phyloP scores from a whole-genome alignment of 2,329 filamentous ascomycete genomes.

The Fusarium nurragi region DNA sequence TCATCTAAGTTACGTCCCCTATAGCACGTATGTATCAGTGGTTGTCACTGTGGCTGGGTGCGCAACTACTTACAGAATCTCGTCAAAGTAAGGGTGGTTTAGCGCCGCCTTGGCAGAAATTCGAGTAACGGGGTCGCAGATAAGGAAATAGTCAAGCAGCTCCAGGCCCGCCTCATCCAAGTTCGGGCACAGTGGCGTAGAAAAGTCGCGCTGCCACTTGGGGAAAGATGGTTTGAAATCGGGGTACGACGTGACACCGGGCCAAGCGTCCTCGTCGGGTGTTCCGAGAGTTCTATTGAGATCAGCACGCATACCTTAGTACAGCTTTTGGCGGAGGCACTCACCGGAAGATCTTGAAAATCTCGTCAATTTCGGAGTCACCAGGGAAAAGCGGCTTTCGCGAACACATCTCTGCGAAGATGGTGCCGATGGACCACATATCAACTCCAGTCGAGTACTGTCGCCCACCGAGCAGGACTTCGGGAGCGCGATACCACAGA shows the following conservation, averaged over 20 bases:
- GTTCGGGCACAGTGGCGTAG: conserved; percentile 72
- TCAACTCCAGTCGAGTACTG: conserved; percentile 95
- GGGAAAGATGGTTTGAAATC: conserved; percentile 94
- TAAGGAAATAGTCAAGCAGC: conserved; percentile 74
- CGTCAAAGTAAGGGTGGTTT: conserved; percentile 81
- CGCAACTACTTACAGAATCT: conserved; percentile 26
- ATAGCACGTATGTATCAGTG: background rate
- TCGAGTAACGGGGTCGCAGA: conserved; percentile 86
- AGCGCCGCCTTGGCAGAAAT: conserved; percentile 91
- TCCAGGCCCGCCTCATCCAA: conserved; percentile 80
- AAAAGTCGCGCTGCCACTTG: conserved; percentile 82
- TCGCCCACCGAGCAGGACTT: conserved; percentile 88
- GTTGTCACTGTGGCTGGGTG: accelerated
- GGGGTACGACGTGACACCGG: conserved; percentile 89
- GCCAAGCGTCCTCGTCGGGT: conserved; percentile 83
- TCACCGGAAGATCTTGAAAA: conserved; percentile 74
- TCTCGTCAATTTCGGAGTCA: conserved; percentile 71
- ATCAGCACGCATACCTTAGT: background rate
- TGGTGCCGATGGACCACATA: conserved; percentile 95
- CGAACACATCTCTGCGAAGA: conserved; percentile 97
- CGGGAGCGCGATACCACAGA: conserved; percentile 89
- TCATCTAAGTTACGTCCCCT: conserved; percentile 1
- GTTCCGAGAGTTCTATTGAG: conserved; percentile 76
- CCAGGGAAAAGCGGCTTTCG: conserved; percentile 91
- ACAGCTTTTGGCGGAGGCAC: conserved; percentile 26